Base-by-base conservation (phyloP, 2,329 filamentous ascomycete species). In the Apiospora pterosperma region DNA sequence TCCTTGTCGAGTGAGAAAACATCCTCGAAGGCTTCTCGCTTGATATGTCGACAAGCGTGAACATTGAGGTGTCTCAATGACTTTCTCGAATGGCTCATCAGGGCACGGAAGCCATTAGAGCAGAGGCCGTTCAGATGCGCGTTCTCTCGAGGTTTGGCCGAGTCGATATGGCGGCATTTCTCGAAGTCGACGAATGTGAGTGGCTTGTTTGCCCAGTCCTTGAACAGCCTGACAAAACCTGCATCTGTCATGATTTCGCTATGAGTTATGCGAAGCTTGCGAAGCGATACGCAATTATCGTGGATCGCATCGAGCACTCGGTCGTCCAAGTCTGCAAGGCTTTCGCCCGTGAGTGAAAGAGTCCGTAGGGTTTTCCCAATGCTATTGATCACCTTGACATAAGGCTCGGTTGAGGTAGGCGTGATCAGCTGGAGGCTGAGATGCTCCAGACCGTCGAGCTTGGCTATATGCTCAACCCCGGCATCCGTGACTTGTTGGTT, bases 31-130 rank as follows among this genome's bases (percentile, higher is more conserved):
- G 92, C 88, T 19, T 85, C 79, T 38, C 85, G 82, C 1, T 87
- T 85, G 67, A 98, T 94, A 75, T 97, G 91, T 3, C 95, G 90
- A 73, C 93, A 97, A 0, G 90, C 92, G 16, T 92, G 87, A n/a
- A 97, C 81, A 72, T 96, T 92, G 38, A 98, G 81, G 44, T 85
- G 80, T 65, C 84, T 82, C 2, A 98, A 77, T 12, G 78, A 81
- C 1, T 78, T 74, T 4, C 92, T 92, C 0, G 93, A 97, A 74
- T 97, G 95, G 0, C 81, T 79, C 92, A 97, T 97, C 52, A 97
- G 78, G 0, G 92, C 92, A 68, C 84, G 81, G 79, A 98, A 95
- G 0, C 91, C 93, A 6, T 85, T 78, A 0, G 88, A 90, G 62
- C 90, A 92, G 36, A 97, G 83, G 1, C 94, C 95, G 55, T 95